Evolutionary conservation across 306 rosid species (phyloP).

Genomic region (Castanea sativa): DNA sequence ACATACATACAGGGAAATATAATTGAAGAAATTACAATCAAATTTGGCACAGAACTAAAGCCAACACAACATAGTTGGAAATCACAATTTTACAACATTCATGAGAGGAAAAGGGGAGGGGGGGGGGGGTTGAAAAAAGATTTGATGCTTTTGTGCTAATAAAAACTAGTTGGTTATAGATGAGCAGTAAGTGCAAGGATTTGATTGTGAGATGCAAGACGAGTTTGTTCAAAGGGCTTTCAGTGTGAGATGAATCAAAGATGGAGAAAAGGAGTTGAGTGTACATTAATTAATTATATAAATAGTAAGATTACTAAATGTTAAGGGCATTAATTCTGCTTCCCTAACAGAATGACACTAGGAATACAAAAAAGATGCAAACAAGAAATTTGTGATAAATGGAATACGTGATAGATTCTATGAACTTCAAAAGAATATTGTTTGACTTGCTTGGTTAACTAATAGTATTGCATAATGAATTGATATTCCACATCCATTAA

Average conservation of each 20-base stretch:
- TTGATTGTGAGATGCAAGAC: not conserved
- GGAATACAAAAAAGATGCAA: not conserved
- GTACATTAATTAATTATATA: not conserved
- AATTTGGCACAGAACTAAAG: too few relatives aligned
- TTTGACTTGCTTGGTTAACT: not conserved
- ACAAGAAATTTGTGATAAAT: not conserved
- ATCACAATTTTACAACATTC: too few relatives aligned
- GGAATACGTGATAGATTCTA: not conserved
- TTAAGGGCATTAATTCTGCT: not conserved
- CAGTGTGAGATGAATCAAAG: not conserved
- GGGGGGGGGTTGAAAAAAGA: too few relatives aligned
- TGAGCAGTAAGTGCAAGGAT: too few relatives aligned
- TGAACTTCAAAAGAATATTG: not conserved
- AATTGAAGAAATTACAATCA: too few relatives aligned
- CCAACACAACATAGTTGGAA: too few relatives aligned
- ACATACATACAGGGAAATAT: too few relatives aligned
- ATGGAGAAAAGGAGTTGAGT: not conserved
- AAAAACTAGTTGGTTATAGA: too few relatives aligned
- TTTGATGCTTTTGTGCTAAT: too few relatives aligned
- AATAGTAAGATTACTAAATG: not conserved
- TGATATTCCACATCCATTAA: conserved; percentile 9
- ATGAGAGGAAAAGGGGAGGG: too few relatives aligned
- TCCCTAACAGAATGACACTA: not conserved
- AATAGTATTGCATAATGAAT: not conserved
- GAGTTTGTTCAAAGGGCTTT: not conserved